Percentiles rank a stretch among this genome's conserved stretches.
phyloP scores from a whole-genome alignment of 495 filamentous ascomycete genomes.

The Hypoxylon subgilvum region DNA sequence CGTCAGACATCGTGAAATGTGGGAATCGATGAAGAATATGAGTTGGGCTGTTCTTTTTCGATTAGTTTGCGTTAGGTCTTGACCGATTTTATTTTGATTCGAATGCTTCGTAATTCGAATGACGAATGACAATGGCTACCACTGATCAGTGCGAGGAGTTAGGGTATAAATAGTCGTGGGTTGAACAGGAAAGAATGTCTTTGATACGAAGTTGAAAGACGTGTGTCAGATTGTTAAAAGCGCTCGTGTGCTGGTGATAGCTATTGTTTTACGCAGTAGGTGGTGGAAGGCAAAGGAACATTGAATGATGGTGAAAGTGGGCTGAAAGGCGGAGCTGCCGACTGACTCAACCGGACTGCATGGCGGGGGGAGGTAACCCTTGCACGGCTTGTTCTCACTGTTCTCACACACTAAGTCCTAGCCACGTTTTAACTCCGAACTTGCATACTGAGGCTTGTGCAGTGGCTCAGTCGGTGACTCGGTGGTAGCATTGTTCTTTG shows the following conservation, averaged over 20 bases:
- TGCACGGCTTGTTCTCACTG: constrained; percentile 4
- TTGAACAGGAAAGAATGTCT: not conserved
- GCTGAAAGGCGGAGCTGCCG: constrained; percentile 42
- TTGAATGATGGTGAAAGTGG: constrained; percentile 42
- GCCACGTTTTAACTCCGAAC: not conserved
- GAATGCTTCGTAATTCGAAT: no score
- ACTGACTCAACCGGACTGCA: constrained; percentile 40
- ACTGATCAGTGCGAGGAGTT: not conserved
- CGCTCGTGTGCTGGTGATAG: constrained; percentile 23
- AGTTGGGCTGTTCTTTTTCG: no score
- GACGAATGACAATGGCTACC: not conserved
- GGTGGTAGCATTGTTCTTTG: not conserved
- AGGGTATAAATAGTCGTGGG: not conserved
- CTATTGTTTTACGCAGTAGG: constrained; percentile 35
- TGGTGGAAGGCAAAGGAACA: constrained; percentile 44
- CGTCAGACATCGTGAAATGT: constrained; percentile 61
- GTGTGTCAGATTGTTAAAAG: constrained; percentile 10
- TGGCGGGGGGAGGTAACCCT: constrained; percentile 10
- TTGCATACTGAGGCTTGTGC: not conserved
- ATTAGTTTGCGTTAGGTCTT: no score
- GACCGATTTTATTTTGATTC: no score
- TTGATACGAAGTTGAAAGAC: not conserved
- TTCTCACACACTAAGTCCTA: no score
- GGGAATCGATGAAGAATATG: not conserved
- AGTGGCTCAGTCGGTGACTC: constrained; percentile 2